Percentiles rank a stretch among this genome's conserved stretches.
phyloP scores from a whole-genome alignment of 2,329 filamentous ascomycete genomes.

The Chaetomium olivaceum region DNA sequence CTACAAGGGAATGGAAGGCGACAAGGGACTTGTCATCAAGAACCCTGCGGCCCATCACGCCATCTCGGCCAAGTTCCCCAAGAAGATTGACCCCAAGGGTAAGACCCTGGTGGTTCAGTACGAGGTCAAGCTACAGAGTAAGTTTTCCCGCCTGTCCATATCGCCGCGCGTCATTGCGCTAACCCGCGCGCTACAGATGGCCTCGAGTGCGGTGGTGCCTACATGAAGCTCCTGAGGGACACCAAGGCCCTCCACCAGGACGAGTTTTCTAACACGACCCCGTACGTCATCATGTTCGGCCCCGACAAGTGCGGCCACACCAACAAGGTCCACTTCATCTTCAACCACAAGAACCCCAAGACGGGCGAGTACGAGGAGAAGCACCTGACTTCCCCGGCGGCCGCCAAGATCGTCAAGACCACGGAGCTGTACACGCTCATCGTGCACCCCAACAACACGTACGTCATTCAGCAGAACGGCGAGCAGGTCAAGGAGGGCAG shows the following conservation, averaged over 20 bases:
- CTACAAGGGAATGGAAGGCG: constrained; percentile 88
- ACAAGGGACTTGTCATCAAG: constrained; percentile 98
- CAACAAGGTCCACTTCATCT: constrained; percentile 99
- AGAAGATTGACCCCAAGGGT: constrained; percentile 95
- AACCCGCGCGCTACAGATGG: constrained; percentile 60
- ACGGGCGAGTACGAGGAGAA: constrained; percentile 99
- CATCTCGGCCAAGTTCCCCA: constrained; percentile 97
- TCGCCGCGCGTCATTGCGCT: background rate
- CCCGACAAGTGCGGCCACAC: constrained; percentile 98
- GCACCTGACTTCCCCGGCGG: constrained; percentile 82
- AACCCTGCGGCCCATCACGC: constrained; percentile 97
- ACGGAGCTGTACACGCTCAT: constrained; percentile 95
- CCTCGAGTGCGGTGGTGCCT: constrained; percentile 96
- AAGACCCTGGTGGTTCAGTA: constrained; percentile 98
- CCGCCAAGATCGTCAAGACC: constrained; percentile 86
- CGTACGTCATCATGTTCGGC: constrained; percentile 99
- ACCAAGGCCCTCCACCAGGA: constrained; percentile 96
- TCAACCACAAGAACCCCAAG: constrained; percentile 99
- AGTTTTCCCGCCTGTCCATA: constrained; percentile 41
- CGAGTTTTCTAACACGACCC: constrained; percentile 95
- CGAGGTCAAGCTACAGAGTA: constrained; percentile 98
- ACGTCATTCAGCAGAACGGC: constrained; percentile 87
- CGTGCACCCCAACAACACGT: constrained; percentile 95
- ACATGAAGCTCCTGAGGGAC: constrained; percentile 97
- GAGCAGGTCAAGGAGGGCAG: constrained; percentile 84